Percentiles rank a stretch among this genome's conserved stretches.
phyloP scores from a whole-genome alignment of 2,329 filamentous ascomycete species.

The Verticillium zaregamsianum region DNA sequence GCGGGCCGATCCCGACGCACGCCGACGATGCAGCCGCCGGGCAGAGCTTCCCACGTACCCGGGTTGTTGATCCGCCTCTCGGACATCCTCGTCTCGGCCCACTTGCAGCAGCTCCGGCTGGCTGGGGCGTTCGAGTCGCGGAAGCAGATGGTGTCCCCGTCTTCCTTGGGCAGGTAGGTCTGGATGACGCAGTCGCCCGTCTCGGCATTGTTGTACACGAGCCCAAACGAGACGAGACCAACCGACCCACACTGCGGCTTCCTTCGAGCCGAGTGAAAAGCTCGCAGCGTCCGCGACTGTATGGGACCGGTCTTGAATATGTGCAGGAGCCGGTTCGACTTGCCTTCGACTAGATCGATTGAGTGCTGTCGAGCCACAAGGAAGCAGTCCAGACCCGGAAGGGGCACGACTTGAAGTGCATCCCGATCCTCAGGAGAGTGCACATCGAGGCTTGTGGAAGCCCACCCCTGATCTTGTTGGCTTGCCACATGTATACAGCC shows the following conservation, averaged over 20 bases:
- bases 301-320: conserved; percentile 57
- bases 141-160: conserved; percentile 54
- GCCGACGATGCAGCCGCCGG: conserved; percentile 58
- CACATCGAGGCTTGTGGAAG: conserved; percentile 40
- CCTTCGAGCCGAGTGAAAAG: conserved; percentile 50
- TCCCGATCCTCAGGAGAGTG: conserved; percentile 34
- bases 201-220: conserved; percentile 58
- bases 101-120: conserved; percentile 42
- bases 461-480: conserved; percentile 38
- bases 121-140: conserved; percentile 36
- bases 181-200: conserved; percentile 62
- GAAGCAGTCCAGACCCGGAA: conserved; percentile 55
- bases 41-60: conserved; percentile 60
- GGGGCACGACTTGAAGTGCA: conserved; percentile 52
- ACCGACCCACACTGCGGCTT: conserved; percentile 49
- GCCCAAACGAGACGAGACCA: conserved; percentile 57
- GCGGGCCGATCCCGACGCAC: conserved; percentile 44
- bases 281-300: conserved; percentile 54
- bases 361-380: conserved; percentile 54
- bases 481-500: conserved; percentile 46
- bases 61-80: conserved; percentile 55
- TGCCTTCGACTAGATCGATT: conserved; percentile 53
- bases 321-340: conserved; percentile 46
- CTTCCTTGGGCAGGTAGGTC: conserved; percentile 52
- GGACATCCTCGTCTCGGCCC: conserved; percentile 46